Percentiles rank a stretch among this genome's conserved stretches.
Evolutionary conservation across 23 red algal species (phyloP).

Genomic region (Gracilaria vermiculophylla): DNA sequence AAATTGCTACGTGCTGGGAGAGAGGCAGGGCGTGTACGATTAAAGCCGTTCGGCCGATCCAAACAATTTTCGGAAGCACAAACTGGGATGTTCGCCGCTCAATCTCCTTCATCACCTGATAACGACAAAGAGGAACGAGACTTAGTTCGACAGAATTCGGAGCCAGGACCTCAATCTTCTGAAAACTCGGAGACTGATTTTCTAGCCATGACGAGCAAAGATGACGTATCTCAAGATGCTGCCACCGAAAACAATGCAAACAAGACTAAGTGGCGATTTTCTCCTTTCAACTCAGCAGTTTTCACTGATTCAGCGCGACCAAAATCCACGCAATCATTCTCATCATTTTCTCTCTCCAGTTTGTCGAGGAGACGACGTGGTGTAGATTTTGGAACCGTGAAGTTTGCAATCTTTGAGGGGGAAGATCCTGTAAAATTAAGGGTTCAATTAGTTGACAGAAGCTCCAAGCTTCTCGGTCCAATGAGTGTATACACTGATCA

Average conservation of each 20-base stretch:
- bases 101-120: neutral
- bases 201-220: neutral
- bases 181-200: neutral
- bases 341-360: neutral
- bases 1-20: neutral
- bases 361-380: neutral
- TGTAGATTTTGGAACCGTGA: slow-evolving; percentile 37
- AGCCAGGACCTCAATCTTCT: neutral
- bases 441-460: slow-evolving; percentile 32
- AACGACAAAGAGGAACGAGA: neutral
- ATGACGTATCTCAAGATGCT: neutral
- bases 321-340: neutral
- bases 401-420: slow-evolving; percentile 38
- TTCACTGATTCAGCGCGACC: neutral
- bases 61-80: neutral
- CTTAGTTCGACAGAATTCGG: neutral
- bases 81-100: neutral
- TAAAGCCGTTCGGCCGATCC: neutral
- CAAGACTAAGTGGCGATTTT: neutral
- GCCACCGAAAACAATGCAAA: neutral
- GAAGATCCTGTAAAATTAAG: slow-evolving; percentile 7
- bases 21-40: neutral
- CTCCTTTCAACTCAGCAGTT: neutral
- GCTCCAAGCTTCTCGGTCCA: slow-evolving; percentile 10
- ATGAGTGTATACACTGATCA: slow-evolving; percentile 17